Evolutionary conservation across 2,329 filamentous ascomycete genomes (phyloP), one percentile per base, ranked within the genome.

Genomic region (Epichloe hybrida): DNA sequence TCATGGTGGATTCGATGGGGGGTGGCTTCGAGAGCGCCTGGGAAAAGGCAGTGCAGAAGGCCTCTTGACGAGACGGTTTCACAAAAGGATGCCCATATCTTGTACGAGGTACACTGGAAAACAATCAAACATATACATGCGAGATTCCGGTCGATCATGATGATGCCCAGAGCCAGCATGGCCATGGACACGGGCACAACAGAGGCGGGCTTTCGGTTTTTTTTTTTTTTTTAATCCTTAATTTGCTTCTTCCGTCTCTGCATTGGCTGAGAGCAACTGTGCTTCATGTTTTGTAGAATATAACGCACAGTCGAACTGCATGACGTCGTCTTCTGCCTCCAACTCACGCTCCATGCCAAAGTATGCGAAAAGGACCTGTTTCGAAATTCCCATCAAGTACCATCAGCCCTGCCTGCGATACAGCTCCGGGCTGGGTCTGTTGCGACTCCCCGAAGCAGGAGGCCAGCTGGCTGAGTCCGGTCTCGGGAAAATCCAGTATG

Each of bases 1-100:
- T 81, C 17, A 62, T 82, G 54, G 69, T 81, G 23, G 75, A 77
- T 38, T 58, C 68, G 23, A 62, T 70, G 52, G 68, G n/a, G 11
- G 38, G 65, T 46, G 73, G 70, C 4, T 80, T 88, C 58, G 83
- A 88, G 64, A 79, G 71, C 57, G 83, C 81, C 1, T 88, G 84
- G 84, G 81, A 77, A 48, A 79, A 81, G 64, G 84, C 84, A 15
- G 53, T 59, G 8, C 63, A 64, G 46, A 56, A 54, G n/a, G 59
- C 59, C 42, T 55, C 56, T 52, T 64, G 52, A 59, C 27, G 46
- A 41, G 44, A n/a, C 6, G 15, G n/a, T 31, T 36, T 4, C n/a
- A 23, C 48, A 23, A 7, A 7, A 31, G 42, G n/a, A 36, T 43
- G 20, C 34, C 45, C 45, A 46, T 23, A 6, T 11, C 11, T 48